Evolutionary conservation across 345 rosid genomes (phyloP).

Genomic region (Corchorus olitorius): DNA sequence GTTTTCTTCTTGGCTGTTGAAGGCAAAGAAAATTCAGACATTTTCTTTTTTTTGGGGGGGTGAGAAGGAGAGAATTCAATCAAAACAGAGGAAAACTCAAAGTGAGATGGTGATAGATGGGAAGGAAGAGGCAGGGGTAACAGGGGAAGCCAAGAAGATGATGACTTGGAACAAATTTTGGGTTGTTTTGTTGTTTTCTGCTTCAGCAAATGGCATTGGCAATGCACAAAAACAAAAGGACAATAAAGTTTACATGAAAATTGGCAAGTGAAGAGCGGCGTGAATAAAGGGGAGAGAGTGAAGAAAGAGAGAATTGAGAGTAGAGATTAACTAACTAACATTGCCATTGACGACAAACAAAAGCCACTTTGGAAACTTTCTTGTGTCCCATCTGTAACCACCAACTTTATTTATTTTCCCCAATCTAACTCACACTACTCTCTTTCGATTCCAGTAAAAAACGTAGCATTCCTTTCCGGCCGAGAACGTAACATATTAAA

Average conservation of each 20-base stretch:
- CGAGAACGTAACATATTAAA: too few species aligned
- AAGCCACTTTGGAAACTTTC: constrained; percentile 52
- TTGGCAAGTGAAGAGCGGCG: constrained; percentile 52
- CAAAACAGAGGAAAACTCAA: neutral
- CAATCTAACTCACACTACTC: too few species aligned
- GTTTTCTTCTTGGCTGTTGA: constrained; percentile 38
- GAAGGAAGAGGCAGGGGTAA: neutral
- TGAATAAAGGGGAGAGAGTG: constrained; percentile 50
- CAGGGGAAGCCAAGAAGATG: constrained; percentile 5
- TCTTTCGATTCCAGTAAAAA: too few species aligned
- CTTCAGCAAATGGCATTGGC: constrained; percentile 13
- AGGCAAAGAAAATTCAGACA: constrained; percentile 54
- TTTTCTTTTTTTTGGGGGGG: constrained; percentile 21
- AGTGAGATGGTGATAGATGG: constrained; percentile 21
- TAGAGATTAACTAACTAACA: constrained; percentile 8
- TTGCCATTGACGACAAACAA: constrained; percentile 23
- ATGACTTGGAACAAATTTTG: neutral
- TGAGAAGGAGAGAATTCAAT: constrained; percentile 4
- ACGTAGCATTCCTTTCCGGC: neutral
- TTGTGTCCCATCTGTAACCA: constrained; percentile 42
- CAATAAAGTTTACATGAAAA: neutral
- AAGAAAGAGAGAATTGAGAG: constrained; percentile 12
- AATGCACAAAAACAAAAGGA: constrained; percentile 26
- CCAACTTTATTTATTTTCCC: constrained; percentile 22
- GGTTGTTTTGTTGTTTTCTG: constrained; percentile 24